Conservation (phyloP, 1,139 yeast genomes). For the Lodderomyces orthopsilosis region DNA sequence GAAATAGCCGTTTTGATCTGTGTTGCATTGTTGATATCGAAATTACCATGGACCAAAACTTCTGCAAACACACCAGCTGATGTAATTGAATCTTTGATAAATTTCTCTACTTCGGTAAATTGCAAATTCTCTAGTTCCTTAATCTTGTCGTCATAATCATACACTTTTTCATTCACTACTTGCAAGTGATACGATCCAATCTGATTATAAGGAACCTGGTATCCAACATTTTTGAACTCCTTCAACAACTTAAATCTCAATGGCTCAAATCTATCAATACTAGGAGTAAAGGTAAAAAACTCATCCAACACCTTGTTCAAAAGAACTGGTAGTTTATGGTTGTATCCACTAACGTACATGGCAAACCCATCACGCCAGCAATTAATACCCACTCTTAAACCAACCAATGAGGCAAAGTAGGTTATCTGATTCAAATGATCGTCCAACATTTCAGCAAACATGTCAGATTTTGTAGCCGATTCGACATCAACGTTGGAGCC, state of each 20-base stretch:
- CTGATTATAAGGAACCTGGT: conserved; percentile 72
- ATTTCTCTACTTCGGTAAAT: conserved; percentile 46
- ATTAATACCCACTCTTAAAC: conserved; percentile 57
- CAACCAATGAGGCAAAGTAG: conserved; percentile 84
- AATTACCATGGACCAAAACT: conserved; percentile 77
- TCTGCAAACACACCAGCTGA: conserved; percentile 59
- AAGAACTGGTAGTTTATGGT: conserved; percentile 70
- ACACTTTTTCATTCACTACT: conserved; percentile 68
- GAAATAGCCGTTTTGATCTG: conserved; percentile 22
- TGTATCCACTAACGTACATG: conserved; percentile 72
- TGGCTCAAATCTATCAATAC: conserved; percentile 58
- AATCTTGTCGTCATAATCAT: conserved; percentile 61
- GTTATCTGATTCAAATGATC: conserved; percentile 75
- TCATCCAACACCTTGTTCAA: conserved; percentile 58
- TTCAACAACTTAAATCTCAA: conserved; percentile 63
- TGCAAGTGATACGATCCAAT: conserved; percentile 60
- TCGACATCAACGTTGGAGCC: conserved; percentile 55
- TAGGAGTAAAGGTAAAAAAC: conserved; percentile 50
- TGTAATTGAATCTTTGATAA: conserved; percentile 43
- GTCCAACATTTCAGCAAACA: conserved; percentile 67
- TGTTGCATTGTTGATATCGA: conserved; percentile 52
- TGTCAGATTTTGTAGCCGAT: conserved; percentile 54
- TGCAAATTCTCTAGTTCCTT: conserved; percentile 46
- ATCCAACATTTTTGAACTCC: conserved; percentile 68
- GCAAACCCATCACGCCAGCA: conserved; percentile 70